Conservation (phyloP, 257 asterid species). For the Fraxinus excelsior region DNA sequence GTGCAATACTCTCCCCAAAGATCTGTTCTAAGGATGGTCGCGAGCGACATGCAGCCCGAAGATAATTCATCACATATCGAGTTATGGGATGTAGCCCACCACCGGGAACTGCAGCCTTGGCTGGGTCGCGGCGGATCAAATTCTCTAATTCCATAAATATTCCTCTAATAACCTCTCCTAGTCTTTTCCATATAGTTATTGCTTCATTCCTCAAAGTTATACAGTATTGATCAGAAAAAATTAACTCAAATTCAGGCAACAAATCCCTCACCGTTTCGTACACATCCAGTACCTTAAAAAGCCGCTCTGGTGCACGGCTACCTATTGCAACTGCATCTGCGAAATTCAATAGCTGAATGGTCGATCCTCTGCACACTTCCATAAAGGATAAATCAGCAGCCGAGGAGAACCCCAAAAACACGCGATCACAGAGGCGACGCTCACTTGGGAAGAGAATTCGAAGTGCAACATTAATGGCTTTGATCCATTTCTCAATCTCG, state of each 20-base stretch:
- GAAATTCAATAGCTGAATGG: conserved; percentile 80
- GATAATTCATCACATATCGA: conserved; percentile 91
- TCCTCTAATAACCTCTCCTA: conserved; percentile 85
- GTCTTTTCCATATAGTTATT: conserved; percentile 75
- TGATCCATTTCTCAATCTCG: conserved; percentile 92
- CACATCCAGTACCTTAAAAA: conserved; percentile 87
- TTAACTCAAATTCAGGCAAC: conserved; percentile 80
- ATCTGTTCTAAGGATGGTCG: conserved; percentile 76
- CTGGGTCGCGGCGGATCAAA: conserved; percentile 89
- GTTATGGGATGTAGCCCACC: conserved; percentile 96
- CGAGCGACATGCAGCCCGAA: conserved; percentile 94
- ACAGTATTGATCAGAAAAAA: conserved; percentile 88
- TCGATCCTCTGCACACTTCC: conserved; percentile 92
- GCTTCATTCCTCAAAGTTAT: conserved; percentile 75
- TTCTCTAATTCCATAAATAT: conserved; percentile 95
- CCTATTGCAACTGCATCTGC: conserved; percentile 92
- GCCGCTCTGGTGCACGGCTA: conserved; percentile 92
- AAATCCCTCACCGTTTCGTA: conserved; percentile 86
- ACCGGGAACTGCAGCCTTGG: conserved; percentile 79
- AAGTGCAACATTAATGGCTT: conserved; percentile 70
- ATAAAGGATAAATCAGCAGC: conserved; percentile 84
- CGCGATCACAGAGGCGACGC: conserved; percentile 84
- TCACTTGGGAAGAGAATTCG: conserved; percentile 89
- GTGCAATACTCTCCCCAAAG: conserved; percentile 60
- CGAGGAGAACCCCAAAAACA: conserved; percentile 63